These are phyloP conservation scores for Carex pumila DNA, from an alignment of 176 grass and related monocot species.

Conservation along the genomic window DNA sequence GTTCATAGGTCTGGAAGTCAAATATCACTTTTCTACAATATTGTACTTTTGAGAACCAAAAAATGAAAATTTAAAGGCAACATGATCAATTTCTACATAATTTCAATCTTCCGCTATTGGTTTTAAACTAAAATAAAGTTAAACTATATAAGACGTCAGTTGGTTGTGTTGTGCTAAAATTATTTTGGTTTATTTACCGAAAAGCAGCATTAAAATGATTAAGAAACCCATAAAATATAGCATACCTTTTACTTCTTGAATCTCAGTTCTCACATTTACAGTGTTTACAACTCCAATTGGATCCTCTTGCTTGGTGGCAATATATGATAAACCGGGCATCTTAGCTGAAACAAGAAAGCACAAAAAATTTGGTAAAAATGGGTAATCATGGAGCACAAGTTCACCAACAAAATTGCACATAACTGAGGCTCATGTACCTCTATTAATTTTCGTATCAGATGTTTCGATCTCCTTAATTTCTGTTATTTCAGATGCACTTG, in stretches of 20 bases:
- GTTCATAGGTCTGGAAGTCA: neutral
- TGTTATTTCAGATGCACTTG: slow-evolving; percentile 11
- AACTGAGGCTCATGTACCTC: neutral
- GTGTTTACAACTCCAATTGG: neutral
- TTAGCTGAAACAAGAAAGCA: slow-evolving; percentile 3
- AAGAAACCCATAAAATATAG: neutral
- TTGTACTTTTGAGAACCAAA: neutral
- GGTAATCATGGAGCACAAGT: neutral
- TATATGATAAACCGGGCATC: slow-evolving; percentile 8
- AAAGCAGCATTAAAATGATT: neutral
- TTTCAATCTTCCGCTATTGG: neutral
- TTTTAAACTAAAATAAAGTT: neutral
- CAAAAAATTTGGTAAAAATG: neutral
- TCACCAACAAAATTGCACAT: neutral
- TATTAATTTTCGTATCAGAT: neutral
- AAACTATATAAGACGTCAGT: neutral
- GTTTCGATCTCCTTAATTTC: slow-evolving; percentile 7
- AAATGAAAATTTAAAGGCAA: neutral
- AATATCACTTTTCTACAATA: neutral
- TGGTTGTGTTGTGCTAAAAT: neutral
- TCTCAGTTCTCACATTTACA: slow-evolving; percentile 4
- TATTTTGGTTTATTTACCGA: neutral
- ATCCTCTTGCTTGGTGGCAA: neutral
- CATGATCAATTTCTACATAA: neutral
- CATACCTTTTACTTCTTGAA: neutral